Percentiles rank a stretch among this genome's conserved stretches.
These are phyloP conservation scores for Yarrowia keelungensis DNA, from an alignment of 805 yeast genomes.

Conservation along the genomic window DNA sequence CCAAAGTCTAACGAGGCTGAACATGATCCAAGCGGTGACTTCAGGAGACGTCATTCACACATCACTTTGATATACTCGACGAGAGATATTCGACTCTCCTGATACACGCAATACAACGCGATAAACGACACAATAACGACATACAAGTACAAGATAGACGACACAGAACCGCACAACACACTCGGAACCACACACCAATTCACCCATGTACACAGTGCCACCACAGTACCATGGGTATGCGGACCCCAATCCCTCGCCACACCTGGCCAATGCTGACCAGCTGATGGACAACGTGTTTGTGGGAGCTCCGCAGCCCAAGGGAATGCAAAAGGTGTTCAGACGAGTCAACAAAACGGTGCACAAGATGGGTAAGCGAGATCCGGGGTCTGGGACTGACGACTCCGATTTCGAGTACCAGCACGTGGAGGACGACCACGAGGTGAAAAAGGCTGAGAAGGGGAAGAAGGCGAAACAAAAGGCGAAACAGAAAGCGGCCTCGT, in stretches of 20 bases:
- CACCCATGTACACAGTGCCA: constrained; percentile 30
- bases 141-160: background rate
- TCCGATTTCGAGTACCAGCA: constrained; percentile 34
- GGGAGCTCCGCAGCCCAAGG: constrained; percentile 29
- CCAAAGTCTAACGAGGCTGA: constrained; percentile 8
- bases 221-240: constrained; percentile 34
- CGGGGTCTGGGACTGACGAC: constrained; percentile 20
- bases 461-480: constrained; percentile 11
- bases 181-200: background rate
- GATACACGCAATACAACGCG: background rate
- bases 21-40: constrained; percentile 10
- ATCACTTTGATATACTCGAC: background rate
- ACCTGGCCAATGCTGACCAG: constrained; percentile 24
- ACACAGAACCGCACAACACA: background rate
- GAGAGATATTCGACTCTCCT: too few relatives aligned
- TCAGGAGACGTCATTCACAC: background rate
- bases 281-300: constrained; percentile 35
- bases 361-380: constrained; percentile 26
- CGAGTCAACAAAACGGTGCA: constrained; percentile 31
- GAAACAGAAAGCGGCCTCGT: background rate
- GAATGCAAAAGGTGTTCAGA: constrained; percentile 28
- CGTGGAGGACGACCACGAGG: constrained; percentile 35
- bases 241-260: constrained; percentile 35
- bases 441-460: constrained; percentile 4
- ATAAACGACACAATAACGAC: background rate